Percentiles rank a stretch among this genome's conserved stretches.
Conservation (phyloP, 2,329 filamentous ascomycete species). For the Aureobasidium sp. region DNA sequence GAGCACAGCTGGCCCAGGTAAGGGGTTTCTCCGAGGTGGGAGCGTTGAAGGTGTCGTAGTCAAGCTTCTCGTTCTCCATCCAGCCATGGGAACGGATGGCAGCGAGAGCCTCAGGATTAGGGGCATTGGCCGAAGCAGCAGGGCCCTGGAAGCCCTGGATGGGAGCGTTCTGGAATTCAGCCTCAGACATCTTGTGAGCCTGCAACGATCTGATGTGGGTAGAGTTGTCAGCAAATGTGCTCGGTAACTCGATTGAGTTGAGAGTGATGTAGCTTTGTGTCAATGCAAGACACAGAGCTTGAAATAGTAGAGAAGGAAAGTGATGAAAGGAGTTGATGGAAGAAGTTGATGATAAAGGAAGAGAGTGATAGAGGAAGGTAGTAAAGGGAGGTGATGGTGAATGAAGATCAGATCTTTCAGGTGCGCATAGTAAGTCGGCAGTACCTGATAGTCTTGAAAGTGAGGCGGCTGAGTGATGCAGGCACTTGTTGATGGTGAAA, state of each 20-base stretch:
- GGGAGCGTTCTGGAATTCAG: background rate
- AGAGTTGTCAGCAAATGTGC: background rate
- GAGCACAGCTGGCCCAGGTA: conserved; percentile 48
- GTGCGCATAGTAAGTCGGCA: background rate
- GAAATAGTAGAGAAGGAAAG: background rate
- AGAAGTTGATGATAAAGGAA: background rate
- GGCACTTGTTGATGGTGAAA: background rate
- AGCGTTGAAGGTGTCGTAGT: conserved; percentile 20
- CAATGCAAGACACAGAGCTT: too few species aligned
- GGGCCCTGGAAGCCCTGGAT: background rate
- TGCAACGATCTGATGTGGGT: background rate
- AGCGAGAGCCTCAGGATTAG: background rate
- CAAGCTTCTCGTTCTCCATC: conserved; percentile 20
- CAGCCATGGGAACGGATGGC: conserved; percentile 22
- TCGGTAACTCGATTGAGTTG: background rate
- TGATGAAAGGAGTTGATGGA: background rate
- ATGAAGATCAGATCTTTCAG: background rate
- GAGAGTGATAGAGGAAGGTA: background rate
- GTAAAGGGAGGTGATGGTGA: background rate
- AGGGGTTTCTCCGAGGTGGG: background rate
- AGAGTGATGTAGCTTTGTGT: background rate
- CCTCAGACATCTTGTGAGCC: background rate
- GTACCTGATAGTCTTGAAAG: background rate
- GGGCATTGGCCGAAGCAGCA: too few species aligned
- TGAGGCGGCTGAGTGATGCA: background rate